Base-by-base conservation (phyloP, 345 rosid species). In the Tarenaya hassleriana region DNA sequence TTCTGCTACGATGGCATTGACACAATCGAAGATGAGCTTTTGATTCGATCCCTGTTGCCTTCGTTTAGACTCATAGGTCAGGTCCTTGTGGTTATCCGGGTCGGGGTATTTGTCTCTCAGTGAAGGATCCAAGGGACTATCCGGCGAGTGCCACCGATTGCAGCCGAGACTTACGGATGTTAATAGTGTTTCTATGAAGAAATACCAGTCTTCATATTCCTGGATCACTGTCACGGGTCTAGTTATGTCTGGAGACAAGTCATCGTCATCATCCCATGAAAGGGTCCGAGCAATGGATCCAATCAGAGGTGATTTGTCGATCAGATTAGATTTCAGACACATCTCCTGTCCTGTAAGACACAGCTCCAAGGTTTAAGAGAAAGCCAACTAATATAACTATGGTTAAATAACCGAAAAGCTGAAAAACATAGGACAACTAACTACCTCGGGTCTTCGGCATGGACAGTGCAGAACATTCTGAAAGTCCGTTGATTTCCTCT, bases 301-400 rank as follows among this genome's bases (percentile, higher is more conserved):
- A 11, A 84, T 84, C 40, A 69, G 81, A n/a, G 94, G 86, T 31
- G 89, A 79, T 55, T 82, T 88, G 70, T 80, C 97, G 19, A 88
- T 83, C 67, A 88, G 67, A 62, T 78, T 88, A 56, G 81, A 73
- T 69, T 60, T 86, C 0, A 69, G 64, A 41, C 68, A 61, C 73
- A 62, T 50, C 41, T 69, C 76, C 24, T 47, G 50, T 68, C 85
- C 94, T 86, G 77, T 34, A 47, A 41, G 41, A 47, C n/a, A 51
- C n/a, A 37, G 34, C 10, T 7, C 38, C 60, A 52, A 51, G 58
- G 17, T 52, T 39, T 66, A 38, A 65, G 29, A 24, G 5, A 24
- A 24, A 24, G 29, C 24, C n/a, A 38, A 20, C 20, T 32, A 34
- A 38, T 27, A 11, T 5, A 31, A 13, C 44, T 52, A 10, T 7